These are phyloP conservation scores for Glomus cerebriforme DNA, from an alignment of 192 early-diverging fungal genomes.

Conservation along the genomic window DNA sequence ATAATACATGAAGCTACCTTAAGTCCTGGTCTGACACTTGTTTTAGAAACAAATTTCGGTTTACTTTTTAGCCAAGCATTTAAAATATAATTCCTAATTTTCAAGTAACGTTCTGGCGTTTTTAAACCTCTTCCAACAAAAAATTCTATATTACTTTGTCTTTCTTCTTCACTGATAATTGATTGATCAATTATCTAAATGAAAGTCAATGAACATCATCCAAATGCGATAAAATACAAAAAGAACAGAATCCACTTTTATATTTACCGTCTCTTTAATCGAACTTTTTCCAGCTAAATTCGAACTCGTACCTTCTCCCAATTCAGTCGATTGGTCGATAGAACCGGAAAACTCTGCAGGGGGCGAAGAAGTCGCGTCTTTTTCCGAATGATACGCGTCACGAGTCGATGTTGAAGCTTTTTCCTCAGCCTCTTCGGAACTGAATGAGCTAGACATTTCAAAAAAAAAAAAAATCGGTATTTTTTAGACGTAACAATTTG, in stretches of 20 bases:
- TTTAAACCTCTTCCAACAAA: constrained; percentile 70
- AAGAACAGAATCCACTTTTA: not conserved
- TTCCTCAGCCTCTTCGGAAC: not conserved
- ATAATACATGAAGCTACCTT: constrained; percentile 36
- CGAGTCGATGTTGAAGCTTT: not conserved
- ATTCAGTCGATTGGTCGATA: not conserved
- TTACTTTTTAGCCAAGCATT: constrained; percentile 69
- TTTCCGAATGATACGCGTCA: constrained; percentile 8
- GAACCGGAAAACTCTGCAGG: not conserved
- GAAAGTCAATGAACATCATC: not conserved
- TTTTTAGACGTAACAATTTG: not conserved
- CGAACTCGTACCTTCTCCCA: not conserved
- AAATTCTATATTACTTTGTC: constrained; percentile 59
- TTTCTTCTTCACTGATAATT: constrained; percentile 54
- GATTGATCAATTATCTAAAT: constrained; percentile 45
- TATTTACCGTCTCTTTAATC: not conserved
- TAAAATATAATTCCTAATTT: constrained; percentile 87
- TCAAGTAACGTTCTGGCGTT: constrained; percentile 86
- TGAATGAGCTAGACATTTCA: not conserved
- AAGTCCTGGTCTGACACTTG: constrained; percentile 70
- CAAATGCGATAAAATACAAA: not conserved
- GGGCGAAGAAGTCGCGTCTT: constrained; percentile 7
- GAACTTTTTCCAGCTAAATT: not conserved
- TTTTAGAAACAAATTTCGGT: constrained; percentile 84
- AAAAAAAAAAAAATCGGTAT: not conserved